Evolutionary conservation across 225 moss, liverwort and hornwort species (phyloP).

Genomic region (Physcomitrellopsis africana): DNA sequence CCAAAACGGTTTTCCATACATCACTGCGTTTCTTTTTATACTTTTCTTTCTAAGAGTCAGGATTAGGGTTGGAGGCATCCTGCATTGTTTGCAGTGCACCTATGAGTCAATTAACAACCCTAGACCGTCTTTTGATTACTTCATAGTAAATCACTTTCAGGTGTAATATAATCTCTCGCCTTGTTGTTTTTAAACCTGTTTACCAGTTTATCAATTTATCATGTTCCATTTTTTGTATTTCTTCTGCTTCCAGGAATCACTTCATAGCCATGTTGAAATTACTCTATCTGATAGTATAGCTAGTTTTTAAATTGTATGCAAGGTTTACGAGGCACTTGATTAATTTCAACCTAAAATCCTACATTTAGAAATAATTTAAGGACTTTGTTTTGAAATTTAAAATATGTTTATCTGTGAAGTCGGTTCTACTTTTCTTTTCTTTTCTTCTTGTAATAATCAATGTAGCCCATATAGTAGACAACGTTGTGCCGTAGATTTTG

Average conservation of each 20-base stretch:
- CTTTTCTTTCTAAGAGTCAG: neutral
- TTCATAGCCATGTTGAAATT: neutral
- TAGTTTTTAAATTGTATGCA: neutral
- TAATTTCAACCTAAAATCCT: slow-evolving; percentile 4
- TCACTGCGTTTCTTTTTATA: neutral
- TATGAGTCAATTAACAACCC: neutral
- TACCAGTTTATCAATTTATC: no score
- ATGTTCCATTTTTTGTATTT: neutral
- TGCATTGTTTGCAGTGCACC: neutral
- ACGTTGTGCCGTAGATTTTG: neutral
- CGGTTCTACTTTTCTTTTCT: neutral
- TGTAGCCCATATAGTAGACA: no score
- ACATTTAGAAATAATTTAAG: neutral
- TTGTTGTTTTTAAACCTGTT: neutral
- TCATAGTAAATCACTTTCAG: neutral
- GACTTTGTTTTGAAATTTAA: neutral
- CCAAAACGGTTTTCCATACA: neutral
- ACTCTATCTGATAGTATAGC: neutral
- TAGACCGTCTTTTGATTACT: neutral
- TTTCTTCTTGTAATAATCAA: no score
- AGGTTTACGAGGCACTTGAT: neutral
- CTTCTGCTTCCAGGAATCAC: neutral
- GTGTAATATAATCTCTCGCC: neutral
- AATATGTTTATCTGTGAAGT: neutral
- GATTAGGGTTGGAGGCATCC: slow-evolving; percentile 1